These are phyloP conservation scores for Primulina huaijiensis DNA, from an alignment of 257 asterid species.

Conservation along the genomic window DNA sequence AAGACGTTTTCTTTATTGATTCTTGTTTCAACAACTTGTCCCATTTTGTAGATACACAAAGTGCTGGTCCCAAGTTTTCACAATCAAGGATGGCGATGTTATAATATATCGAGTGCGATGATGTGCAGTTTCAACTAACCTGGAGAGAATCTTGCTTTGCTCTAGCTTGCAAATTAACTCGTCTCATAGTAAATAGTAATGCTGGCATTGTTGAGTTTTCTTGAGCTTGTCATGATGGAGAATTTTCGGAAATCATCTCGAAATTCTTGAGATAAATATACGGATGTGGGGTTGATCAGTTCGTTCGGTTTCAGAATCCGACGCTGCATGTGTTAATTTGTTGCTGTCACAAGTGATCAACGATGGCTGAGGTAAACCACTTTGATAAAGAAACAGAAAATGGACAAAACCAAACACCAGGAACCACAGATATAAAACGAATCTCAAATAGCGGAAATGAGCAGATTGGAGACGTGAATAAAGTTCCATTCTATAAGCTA, in stretches of 20 bases:
- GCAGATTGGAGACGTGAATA: constrained; percentile 20
- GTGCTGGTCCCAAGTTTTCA: constrained; percentile 15
- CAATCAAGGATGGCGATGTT: constrained; percentile 6
- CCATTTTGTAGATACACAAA: not conserved
- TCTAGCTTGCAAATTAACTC: not conserved
- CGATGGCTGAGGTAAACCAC: constrained; percentile 30
- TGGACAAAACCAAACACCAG: constrained; percentile 13
- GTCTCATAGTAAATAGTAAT: too few species aligned
- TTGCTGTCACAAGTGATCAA: not conserved
- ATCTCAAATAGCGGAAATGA: constrained; percentile 1
- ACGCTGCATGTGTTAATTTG: not conserved
- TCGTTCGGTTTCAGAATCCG: not conserved
- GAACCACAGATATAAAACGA: constrained; percentile 14
- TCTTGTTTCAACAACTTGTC: constrained; percentile 8
- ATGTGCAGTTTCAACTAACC: constrained; percentile 22
- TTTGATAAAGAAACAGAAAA: constrained; percentile 6
- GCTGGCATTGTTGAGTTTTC: not conserved
- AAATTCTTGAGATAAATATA: not conserved
- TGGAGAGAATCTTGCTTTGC: not conserved
- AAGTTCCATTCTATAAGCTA: constrained; percentile 48
- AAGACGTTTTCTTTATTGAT: constrained; percentile 17
- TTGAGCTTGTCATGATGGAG: too few species aligned
- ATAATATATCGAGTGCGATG: constrained; percentile 21
- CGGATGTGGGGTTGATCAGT: not conserved
- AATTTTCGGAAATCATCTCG: not conserved